These are phyloP conservation scores for Gossypium sturtianum DNA, from an alignment of 345 rosid species.

Conservation along the genomic window DNA sequence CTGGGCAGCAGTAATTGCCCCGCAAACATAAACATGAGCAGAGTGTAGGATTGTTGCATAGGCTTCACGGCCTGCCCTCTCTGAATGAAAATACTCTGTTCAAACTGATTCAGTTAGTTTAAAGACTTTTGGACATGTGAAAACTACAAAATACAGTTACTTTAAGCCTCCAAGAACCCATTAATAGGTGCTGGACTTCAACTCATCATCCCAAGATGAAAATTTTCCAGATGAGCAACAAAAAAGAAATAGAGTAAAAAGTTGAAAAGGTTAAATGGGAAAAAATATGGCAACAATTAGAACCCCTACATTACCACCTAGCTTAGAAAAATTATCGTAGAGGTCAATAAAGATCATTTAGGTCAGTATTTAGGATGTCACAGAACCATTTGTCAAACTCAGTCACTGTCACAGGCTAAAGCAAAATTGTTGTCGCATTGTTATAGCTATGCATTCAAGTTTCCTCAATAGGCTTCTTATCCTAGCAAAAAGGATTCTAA, in stretches of 20 bases:
- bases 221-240: not conserved
- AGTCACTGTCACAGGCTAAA: not conserved
- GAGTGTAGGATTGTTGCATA: constrained; percentile 88
- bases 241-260: not conserved
- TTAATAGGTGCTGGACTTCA: not conserved
- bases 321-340: too few species aligned
- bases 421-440: not conserved
- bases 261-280: not conserved
- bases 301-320: not conserved
- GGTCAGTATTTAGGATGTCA: not conserved
- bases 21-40: constrained; percentile 75
- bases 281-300: not conserved
- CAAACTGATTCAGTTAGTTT: constrained; percentile 7
- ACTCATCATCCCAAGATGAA: too few species aligned
- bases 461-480: not conserved
- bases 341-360: not conserved
- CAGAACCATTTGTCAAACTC: not conserved
- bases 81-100: constrained; percentile 66
- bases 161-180: not conserved
- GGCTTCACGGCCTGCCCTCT: constrained; percentile 59
- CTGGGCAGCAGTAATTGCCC: constrained; percentile 83
- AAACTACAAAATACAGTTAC: not conserved
- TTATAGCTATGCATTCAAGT: not conserved
- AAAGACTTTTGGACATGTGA: not conserved
- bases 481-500: not conserved